Base-by-base conservation (phyloP, 352 stramenopile species). In the Globisporangium perplexum region DNA sequence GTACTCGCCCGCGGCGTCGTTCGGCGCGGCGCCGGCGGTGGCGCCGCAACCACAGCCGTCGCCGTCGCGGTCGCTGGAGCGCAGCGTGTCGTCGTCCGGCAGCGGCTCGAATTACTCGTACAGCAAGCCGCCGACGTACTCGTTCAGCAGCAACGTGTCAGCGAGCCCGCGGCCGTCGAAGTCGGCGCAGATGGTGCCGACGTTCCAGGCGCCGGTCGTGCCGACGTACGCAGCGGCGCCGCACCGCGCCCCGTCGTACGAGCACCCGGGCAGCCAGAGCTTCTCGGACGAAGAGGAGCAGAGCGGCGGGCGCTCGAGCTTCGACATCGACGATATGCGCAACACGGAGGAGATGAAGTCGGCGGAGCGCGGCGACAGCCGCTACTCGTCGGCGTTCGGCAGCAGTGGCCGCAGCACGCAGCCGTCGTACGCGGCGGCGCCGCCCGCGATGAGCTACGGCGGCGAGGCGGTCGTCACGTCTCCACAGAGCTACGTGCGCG, bases 311-410 rank as follows among this genome's bases (percentile, higher is more conserved):
- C 83, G 83, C 43, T 84, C 78, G 10, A 93, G 83, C 62, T 93
- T 92, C 60, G 81, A 93, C 59, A 81, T 93, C 47, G 80, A 90
- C 43, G 77, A 90, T 63, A 83, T 88, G 69, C 80, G 80, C 24
- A 71, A 82, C 61, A 79, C 75, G 1, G 71, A 78, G 33, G 60
- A 73, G 53, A 72, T 72, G 53, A 69, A 74, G 59, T 43, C 50
- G 5, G 36, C 26, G 38, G 76, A 88, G 28, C 72, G 64, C 38
- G 69, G 72, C n/a, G 59, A 58, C 41, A 36, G 10, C 20, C 66
- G 59, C 26, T 65, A 68, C 31, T 74, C 68, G 47, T 74, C 68
- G 47, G 26, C 45, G 7, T 60, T 49, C 28, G 33, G 45, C 22
- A 68, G 73, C 45, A 56, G 47, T 50, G 55, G 66, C 38, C 26